Evolutionary conservation across 2,329 filamentous ascomycete species (phyloP), one percentile per base, ranked within the genome.

Genomic region (Akanthomyces uredinophilus): DNA sequence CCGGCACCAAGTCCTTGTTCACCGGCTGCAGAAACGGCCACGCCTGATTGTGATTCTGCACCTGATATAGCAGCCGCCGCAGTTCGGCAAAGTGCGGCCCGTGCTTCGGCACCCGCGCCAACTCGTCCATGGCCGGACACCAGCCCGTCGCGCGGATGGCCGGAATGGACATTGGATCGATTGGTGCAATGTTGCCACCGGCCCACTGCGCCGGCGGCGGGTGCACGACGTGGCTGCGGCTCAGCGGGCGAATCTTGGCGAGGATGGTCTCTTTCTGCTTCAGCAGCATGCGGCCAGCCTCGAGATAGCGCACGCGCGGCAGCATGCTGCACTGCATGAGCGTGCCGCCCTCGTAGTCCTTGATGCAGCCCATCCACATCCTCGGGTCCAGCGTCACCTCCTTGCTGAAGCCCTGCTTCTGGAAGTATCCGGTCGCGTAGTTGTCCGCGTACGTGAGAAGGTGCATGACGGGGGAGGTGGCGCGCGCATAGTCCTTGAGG

Each of bases 321-420:
- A 99, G 83, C 95, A 99, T 98, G 59, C 89, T 91, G 72, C 95
- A 99, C 78, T 99, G 95, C 95, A 99, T 99, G 65, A 98, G 96
- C 18, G 95, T 99, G 63, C 95, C 95, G 62, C 95, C 95, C 76
- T 99, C 95, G 74, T 99, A 99, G 73, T 99, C 95, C 73, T 99
- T 99, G 79, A 99, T 99, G 71, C 97, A 99, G 2, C 95, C 95
- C 94, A 98, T 98, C 95, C 95, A 99, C 3, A 92, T 87, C 1
- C 88, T 87, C 70, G 88, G 89, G 63, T 94, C 90, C 1, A 99
- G 84, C 0, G 92, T 96, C 66, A 99, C 97, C 69, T 99, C 94
- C 74, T 98, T 98, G 1, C 95, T 98, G 72, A 99, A 99, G 0
- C 95, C 95, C 74, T 99, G 95, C 73, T 99, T 99, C 75, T 98